Evolutionary conservation across 1,284 basidiomycete species (phyloP), one percentile per base, ranked within the genome.

Genomic region (Irpex rosettiformis): DNA sequence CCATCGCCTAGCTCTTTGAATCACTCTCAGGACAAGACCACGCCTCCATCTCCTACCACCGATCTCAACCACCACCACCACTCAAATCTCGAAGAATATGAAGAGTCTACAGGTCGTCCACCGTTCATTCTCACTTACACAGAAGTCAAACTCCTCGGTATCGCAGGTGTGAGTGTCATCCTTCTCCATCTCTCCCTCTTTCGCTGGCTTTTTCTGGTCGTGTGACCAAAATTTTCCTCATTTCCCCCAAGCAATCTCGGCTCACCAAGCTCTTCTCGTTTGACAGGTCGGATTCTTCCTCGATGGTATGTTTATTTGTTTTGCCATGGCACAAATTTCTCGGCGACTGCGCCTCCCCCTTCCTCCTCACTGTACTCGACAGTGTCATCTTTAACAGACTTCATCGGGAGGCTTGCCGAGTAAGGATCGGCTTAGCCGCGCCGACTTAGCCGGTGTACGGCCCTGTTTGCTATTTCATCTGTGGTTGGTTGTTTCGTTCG

Each of bases 251-350:
- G 18, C 13, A 47, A 24, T 22, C 27, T 18, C 11, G 22, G 21
- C 48, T 27, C 7, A 45, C 21, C 43, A n/a, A 2, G 13, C 21
- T 27, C 21, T 24, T n/a, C 8, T 40, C 42, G 29, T 22, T 27
- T 2, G 18, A 1, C 58, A 84, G 83, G 79, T 86, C 53, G 86
- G 86, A 5, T 88, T 88, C 70, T 88, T 88, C 75, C 75, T 88
- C 10, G 86, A 87, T 68, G 85, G 84, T 83, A 64, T 42, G 77
- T 70, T n/a, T 58, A n/a, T 11, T 40, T 56, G 22, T 21, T 30
- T 48, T 21, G 8, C 28, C 45, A 30, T 47, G 48, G 10, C 13
- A 51, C 11, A 10, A 24, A 2, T 28, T 6, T 11, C 3, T 51
- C 2, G 43, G 13, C 48, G 22, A 4, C 24, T 51, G 25, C 48